Conservation (phyloP, 176 grass and related monocot species). For the Lolium rigidum region DNA sequence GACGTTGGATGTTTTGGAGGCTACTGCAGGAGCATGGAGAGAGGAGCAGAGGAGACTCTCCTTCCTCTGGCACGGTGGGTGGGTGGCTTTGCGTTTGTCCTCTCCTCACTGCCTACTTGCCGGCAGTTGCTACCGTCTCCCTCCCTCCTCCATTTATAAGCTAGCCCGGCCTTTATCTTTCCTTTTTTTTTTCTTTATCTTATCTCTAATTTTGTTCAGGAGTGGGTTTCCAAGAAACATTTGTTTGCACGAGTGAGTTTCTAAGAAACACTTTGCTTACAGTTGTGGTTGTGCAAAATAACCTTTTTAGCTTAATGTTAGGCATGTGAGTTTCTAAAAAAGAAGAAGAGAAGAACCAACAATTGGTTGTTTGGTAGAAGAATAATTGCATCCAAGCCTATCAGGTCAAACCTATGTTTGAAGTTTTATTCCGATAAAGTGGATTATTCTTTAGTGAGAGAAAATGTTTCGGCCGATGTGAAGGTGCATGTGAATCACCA, state of each 20-base stretch:
- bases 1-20: slow-evolving; percentile 31
- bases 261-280: not conserved
- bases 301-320: not conserved
- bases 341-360: too few species aligned
- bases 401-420: too few species aligned
- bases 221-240: not conserved
- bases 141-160: slow-evolving; percentile 17
- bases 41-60: not conserved
- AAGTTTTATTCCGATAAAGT: too few species aligned
- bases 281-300: not conserved
- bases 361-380: too few species aligned
- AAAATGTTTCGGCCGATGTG: too few species aligned
- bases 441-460: too few species aligned
- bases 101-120: slow-evolving; percentile 17
- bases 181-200: not conserved
- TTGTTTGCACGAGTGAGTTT: not conserved
- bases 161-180: not conserved
- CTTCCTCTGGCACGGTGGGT: slow-evolving; percentile 6
- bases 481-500: too few species aligned
- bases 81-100: slow-evolving; percentile 14
- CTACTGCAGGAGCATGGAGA: not conserved
- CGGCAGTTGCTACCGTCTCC: slow-evolving; percentile 3
- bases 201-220: not conserved
- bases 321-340: too few species aligned
- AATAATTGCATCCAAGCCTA: too few species aligned